These are phyloP conservation scores for Aspergillus campestris DNA, from an alignment of 495 filamentous ascomycete species.

Conservation along the genomic window DNA sequence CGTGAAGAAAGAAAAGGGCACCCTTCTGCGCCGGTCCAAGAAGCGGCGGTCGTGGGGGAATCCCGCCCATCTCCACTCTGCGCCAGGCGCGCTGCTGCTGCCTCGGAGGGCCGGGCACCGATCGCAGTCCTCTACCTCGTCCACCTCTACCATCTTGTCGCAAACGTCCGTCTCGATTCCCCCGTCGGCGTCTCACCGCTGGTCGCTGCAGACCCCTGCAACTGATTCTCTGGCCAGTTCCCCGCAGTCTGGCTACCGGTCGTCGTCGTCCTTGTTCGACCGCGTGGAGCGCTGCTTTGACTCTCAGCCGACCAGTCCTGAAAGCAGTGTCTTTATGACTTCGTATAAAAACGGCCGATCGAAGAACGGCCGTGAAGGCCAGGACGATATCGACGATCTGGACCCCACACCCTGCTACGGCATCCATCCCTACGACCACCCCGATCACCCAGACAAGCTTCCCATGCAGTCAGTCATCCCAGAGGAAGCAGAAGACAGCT, in stretches of 20 bases:
- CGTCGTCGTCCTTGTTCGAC: conserved; percentile 75
- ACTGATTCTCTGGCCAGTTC: conserved; percentile 73
- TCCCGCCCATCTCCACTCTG: conserved; percentile 52
- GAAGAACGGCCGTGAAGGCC: conserved; percentile 34
- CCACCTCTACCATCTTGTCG: conserved; percentile 50
- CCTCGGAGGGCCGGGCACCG: conserved; percentile 33
- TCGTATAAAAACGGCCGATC: conserved; percentile 34
- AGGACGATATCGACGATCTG: conserved; percentile 3
- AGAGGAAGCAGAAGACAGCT: conserved; percentile 33
- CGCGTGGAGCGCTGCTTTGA: conserved; percentile 45
- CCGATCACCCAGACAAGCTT: conserved; percentile 8
- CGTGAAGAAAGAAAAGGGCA: conserved; percentile 42
- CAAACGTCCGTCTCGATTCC: conserved; percentile 57
- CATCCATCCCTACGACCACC: conserved; percentile 3
- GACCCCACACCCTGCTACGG: background rate
- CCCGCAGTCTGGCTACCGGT: conserved; percentile 63
- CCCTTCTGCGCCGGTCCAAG: conserved; percentile 48
- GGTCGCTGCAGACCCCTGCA: conserved; percentile 60
- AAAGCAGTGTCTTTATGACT: conserved; percentile 51
- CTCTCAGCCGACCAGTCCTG: conserved; percentile 68
- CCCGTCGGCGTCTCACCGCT: conserved; percentile 43
- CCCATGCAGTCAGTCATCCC: conserved; percentile 29
- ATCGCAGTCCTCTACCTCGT: conserved; percentile 38
- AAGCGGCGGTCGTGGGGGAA: conserved; percentile 57
- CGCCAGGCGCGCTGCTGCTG: conserved; percentile 30